These are phyloP conservation scores for Spongospora subterranea DNA, from an alignment of 208 protist genomes.

Conservation along the genomic window DNA sequence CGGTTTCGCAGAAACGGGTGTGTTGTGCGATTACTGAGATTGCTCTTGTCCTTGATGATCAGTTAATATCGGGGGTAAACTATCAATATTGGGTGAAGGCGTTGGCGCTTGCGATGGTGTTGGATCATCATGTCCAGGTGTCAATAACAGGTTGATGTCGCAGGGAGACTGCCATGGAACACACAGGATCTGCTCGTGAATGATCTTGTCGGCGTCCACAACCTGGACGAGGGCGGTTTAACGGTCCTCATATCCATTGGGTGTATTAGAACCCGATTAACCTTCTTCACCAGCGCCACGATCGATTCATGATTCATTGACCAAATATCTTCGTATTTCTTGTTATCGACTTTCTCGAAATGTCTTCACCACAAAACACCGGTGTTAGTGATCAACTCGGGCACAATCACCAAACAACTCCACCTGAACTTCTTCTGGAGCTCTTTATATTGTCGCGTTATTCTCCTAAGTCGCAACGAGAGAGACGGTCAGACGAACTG, in stretches of 20 bases:
- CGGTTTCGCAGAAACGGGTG: background rate
- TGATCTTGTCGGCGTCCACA: conserved; percentile 89
- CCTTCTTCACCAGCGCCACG: conserved; percentile 78
- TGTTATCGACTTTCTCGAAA: conserved; percentile 81
- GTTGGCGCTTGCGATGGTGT: background rate
- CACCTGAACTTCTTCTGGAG: conserved; percentile 87
- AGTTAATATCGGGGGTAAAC: background rate
- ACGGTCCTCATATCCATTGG: background rate
- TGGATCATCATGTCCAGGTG: background rate
- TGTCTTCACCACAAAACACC: conserved; percentile 55
- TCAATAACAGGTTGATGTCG: background rate
- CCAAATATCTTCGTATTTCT: conserved; percentile 90
- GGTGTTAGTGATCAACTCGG: background rate
- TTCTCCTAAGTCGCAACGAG: too few species aligned
- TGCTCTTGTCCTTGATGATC: conserved; percentile 61
- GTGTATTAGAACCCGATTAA: background rate
- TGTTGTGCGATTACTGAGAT: conserved; percentile 10
- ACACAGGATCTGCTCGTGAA: conserved; percentile 90
- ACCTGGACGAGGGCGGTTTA: conserved; percentile 72
- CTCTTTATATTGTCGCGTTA: conserved; percentile 91
- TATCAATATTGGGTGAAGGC: background rate
- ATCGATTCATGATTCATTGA: conserved; percentile 90
- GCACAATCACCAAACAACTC: background rate
- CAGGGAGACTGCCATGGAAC: conserved; percentile 66
- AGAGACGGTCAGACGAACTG: background rate